A percentile compares a stretch with the other conserved stretches of the same genome.
Conservation (phyloP, 2,329 filamentous ascomycete species). For the Curvularia spicifera region DNA sequence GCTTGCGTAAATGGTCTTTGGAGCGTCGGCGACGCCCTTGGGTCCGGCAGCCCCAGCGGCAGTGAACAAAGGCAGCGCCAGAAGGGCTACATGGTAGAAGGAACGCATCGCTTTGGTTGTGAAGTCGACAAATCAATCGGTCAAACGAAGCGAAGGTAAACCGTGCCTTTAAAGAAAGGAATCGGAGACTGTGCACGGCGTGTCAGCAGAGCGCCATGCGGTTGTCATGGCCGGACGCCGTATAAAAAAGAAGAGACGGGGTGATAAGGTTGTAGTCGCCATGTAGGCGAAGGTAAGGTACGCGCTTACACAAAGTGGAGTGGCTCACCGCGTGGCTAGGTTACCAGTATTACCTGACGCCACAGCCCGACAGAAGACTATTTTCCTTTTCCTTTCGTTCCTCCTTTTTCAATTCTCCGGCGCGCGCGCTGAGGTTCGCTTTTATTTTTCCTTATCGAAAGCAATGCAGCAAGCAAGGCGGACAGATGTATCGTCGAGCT, state of each 20-base stretch:
- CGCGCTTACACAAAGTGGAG: constrained; percentile 1
- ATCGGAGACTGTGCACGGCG: constrained; percentile 19
- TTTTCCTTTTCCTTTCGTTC: not conserved
- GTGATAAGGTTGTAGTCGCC: constrained; percentile 6
- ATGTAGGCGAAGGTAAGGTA: not conserved
- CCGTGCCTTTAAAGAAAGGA: constrained; percentile 13
- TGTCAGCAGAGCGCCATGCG: constrained; percentile 30
- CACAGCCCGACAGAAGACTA: not conserved
- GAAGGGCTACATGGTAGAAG: constrained; percentile 36
- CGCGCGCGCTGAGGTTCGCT: not conserved
- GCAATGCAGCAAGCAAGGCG: not conserved
- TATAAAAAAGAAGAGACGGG: constrained; percentile 13
- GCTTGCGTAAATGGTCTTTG: constrained; percentile 36
- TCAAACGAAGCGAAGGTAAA: constrained; percentile 12
- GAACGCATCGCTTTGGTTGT: constrained; percentile 38
- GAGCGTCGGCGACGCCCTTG: constrained; percentile 23
- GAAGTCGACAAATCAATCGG: not conserved
- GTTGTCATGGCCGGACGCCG: constrained; percentile 8
- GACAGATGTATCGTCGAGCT: not conserved
- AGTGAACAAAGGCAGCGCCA: constrained; percentile 43
- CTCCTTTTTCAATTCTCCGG: not conserved
- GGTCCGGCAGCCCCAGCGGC: constrained; percentile 29
- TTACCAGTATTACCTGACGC: constrained; percentile 3
- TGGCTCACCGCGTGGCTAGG: constrained; percentile 10
- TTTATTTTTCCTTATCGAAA: not conserved